phyloP scores from a whole-genome alignment of 495 filamentous ascomycete genomes.

The Aspergillus homomorphus region DNA sequence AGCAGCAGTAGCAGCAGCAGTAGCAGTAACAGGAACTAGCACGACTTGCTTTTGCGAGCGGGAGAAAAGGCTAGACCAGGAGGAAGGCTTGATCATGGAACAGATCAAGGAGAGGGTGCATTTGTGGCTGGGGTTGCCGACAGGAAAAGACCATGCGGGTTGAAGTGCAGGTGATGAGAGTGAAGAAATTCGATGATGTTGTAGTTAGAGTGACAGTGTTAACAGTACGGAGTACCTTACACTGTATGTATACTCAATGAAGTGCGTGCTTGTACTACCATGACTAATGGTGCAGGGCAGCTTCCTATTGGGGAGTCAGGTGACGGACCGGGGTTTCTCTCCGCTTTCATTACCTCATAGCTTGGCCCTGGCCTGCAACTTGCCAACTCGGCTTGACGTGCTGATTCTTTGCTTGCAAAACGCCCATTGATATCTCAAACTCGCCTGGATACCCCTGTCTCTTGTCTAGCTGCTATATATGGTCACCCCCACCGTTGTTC shows the following conservation, averaged over 20 bases:
- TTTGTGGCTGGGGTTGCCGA: neutral
- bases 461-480: neutral
- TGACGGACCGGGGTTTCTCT: neutral
- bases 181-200: neutral
- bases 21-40: neutral
- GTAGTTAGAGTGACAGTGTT: no score
- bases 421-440: neutral
- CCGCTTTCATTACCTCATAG: neutral
- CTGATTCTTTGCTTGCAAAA: neutral
- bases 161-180: neutral
- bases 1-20: neutral
- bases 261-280: no score
- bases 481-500: neutral
- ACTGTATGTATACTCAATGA: no score
- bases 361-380: neutral
- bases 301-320: neutral
- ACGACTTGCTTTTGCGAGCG: neutral
- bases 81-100: neutral
- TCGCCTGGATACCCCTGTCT: neutral
- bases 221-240: no score
- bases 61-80: neutral
- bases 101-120: neutral
- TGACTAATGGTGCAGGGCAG: no score
- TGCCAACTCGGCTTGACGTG: neutral
- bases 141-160: neutral